phyloP scores from a whole-genome alignment of 495 filamentous ascomycete species.

The Penicilliopsis zonata region DNA sequence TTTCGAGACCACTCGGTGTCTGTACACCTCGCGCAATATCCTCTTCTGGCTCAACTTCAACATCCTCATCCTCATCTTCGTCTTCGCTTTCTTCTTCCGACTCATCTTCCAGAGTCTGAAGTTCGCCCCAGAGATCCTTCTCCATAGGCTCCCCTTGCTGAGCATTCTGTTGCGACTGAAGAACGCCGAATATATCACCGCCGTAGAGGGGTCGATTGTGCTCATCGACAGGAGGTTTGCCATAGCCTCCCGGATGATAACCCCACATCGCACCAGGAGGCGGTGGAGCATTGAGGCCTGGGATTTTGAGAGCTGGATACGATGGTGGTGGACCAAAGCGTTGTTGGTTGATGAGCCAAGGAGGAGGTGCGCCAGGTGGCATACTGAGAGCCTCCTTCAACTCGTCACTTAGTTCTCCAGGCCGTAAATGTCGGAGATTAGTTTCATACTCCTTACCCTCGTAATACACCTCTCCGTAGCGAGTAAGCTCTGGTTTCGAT shows the following conservation, averaged over 20 bases:
- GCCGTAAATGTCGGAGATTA: conserved; percentile 76
- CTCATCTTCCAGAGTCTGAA: conserved; percentile 75
- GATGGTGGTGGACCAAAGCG: conserved; percentile 85
- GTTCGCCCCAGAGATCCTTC: conserved; percentile 81
- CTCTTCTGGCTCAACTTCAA: conserved; percentile 54
- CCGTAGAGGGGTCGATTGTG: conserved; percentile 83
- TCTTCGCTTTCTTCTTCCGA: conserved; percentile 67
- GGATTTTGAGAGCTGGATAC: conserved; percentile 85
- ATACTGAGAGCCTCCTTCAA: conserved; percentile 91
- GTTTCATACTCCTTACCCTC: conserved; percentile 98
- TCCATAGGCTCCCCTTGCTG: conserved; percentile 73
- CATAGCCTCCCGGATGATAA: conserved; percentile 89
- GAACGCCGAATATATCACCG: conserved; percentile 83
- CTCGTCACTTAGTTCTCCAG: conserved; percentile 82
- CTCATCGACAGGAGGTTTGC: conserved; percentile 90
- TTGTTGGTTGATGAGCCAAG: conserved; percentile 96
- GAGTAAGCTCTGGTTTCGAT: conserved; percentile 85
- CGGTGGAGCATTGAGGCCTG: conserved; percentile 88
- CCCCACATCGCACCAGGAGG: conserved; percentile 93
- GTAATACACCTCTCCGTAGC: conserved; percentile 96
- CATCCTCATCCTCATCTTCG: conserved; percentile 56
- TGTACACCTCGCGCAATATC: conserved; percentile 52
- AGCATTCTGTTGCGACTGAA: conserved; percentile 48
- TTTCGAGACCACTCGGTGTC: conserved; percentile 68
- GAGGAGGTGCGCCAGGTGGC: conserved; percentile 83